Base-by-base conservation (phyloP, 2,329 filamentous ascomycete genomes). In the Xylaria multiplex region DNA sequence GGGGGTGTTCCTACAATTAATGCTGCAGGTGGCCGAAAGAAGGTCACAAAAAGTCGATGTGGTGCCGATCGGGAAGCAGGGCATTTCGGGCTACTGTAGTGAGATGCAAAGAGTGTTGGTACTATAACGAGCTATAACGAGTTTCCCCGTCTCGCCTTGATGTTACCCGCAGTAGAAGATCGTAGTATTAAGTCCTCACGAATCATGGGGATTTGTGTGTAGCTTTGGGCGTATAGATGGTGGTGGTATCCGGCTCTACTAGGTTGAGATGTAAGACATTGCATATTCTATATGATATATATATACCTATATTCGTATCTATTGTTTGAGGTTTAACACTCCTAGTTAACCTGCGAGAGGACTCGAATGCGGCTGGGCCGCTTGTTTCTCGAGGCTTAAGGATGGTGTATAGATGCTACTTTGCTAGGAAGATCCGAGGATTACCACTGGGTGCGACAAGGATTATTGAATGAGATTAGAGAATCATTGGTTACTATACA, bases 1-100 rank as follows among this genome's bases (percentile, higher is more conserved):
- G 67, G 67, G 58, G 67, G 19, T 37, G 32, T 42, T 62, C 24
- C 57, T 43, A 59, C 59, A 48, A 62, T 63, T 52, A 55, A 60
- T 60, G 24, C 65, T 68, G 65, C 67, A 65, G 46, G 53, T 52
- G 65, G 57, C 67, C 67, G 58, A 67, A 69, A 64, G 45, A 49
- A 66, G 67, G 64, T 50, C 54, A 62, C 54, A 24, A 53, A 48
- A 42, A 55, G 53, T 55, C 14, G 57, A 50, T 55, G 42, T 58
- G 24, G 46, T 64, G 64, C 62, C 55, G 54, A 69, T 64, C 50
- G 45, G 52, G 58, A 67, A 64, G 59, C 54, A 66, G 57, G 64
- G 67, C 48, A 53, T 54, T 64, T 52, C 54, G 56, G 52, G 37
- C 40, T 60, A 57, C 49, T 59, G 49, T 46, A 32, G 50, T 40